Evolutionary conservation across 164 flowering plant genomes (phyloP).

Genomic region (Malania oleifera): DNA sequence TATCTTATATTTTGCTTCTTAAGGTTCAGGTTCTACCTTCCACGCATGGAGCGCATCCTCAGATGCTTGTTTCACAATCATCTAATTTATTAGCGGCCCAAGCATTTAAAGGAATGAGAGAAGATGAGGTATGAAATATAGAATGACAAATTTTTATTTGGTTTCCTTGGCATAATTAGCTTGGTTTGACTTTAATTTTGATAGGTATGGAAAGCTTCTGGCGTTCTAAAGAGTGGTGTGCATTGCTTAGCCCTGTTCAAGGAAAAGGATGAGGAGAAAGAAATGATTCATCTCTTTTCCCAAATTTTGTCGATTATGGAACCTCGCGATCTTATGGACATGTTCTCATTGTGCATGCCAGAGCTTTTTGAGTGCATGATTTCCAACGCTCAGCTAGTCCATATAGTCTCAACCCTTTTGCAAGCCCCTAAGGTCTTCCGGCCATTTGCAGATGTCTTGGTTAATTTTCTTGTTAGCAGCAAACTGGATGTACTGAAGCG

Average conservation of each 20-base stretch:
- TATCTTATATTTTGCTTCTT: conserved; percentile 12
- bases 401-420: conserved; percentile 80
- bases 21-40: conserved; percentile 59
- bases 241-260: conserved; percentile 93
- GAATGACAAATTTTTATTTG: not conserved
- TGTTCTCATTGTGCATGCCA: conserved; percentile 96
- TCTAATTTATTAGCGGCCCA: conserved; percentile 52
- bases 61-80: conserved; percentile 52
- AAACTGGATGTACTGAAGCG: conserved; percentile 88
- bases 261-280: conserved; percentile 94
- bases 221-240: conserved; percentile 88
- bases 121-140: conserved; percentile 75
- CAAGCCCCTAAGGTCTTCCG: conserved; percentile 76
- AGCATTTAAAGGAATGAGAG: conserved; percentile 87
- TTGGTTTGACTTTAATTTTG: conserved; percentile 13
- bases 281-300: conserved; percentile 78
- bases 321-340: conserved; percentile 98
- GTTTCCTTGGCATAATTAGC: conserved; percentile 1
- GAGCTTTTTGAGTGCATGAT: conserved; percentile 98
- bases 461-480: conserved; percentile 87
- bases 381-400: conserved; percentile 73
- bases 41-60: conserved; percentile 57
- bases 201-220: conserved; percentile 95
- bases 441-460: conserved; percentile 92
- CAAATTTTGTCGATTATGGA: conserved; percentile 90